Conservation (phyloP, 805 yeast genomes). For the Saturnispora halmiae region DNA sequence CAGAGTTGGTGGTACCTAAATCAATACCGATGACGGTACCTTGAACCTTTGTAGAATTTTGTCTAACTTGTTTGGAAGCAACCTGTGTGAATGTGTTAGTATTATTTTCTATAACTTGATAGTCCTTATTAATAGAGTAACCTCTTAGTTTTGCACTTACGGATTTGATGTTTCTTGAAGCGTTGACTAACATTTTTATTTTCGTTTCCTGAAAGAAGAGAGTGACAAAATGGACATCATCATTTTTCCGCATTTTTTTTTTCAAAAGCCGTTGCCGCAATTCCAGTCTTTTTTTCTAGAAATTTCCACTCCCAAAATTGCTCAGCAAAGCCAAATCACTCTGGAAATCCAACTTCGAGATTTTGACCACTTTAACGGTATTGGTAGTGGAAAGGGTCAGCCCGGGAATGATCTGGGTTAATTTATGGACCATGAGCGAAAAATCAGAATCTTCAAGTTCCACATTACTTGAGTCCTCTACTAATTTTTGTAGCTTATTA, state of each 20-base stretch:
- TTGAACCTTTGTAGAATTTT: constrained; percentile 29
- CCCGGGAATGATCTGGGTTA: too few relatives aligned
- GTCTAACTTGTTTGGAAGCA: constrained; percentile 25
- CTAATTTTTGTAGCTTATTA: not conserved
- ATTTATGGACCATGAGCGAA: not conserved
- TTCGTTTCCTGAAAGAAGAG: constrained; percentile 11
- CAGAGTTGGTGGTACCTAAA: constrained; percentile 80
- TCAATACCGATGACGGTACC: constrained; percentile 67
- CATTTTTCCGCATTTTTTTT: not conserved
- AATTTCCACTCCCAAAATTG: not conserved
- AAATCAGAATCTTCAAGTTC: not conserved
- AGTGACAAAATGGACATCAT: not conserved
- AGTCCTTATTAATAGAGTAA: not conserved
- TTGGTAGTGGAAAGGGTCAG: too few relatives aligned
- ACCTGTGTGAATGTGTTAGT: constrained; percentile 1
- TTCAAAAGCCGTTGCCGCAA: constrained; percentile 1
- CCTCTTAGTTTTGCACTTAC: constrained; percentile 16
- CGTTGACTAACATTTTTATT: constrained; percentile 25
- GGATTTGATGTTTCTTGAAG: constrained; percentile 28
- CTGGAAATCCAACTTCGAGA: not conserved
- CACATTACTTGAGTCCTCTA: constrained; percentile 1
- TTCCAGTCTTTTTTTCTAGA: not conserved
- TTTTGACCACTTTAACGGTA: not conserved
- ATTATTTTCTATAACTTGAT: too few relatives aligned
- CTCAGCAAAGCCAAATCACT: constrained; percentile 1